phyloP scores from a whole-genome alignment of 768 basidiomycete genomes.

The Mycena indigotica region DNA sequence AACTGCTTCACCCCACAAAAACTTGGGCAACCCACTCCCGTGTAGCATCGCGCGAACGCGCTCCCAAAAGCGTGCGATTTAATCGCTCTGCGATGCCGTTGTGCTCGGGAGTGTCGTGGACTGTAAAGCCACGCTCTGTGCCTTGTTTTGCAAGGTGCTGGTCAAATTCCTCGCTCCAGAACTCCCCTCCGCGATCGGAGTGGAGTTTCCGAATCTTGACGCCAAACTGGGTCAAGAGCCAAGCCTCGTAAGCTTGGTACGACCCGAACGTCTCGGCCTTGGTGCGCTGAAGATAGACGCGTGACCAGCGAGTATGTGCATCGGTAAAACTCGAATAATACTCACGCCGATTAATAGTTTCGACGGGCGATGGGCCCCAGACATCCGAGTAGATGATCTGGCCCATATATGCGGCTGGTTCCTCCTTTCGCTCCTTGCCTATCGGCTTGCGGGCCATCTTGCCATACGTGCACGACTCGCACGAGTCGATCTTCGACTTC shows the following conservation, averaged over 20 bases:
- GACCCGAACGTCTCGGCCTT: constrained; percentile 33
- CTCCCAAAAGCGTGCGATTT: constrained; percentile 30
- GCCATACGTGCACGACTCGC: constrained; percentile 33
- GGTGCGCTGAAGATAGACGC: constrained; percentile 25
- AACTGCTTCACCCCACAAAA: constrained; percentile 4
- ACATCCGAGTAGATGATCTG: constrained; percentile 38
- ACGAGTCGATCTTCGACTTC: constrained; percentile 24
- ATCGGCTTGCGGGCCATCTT: constrained; percentile 32
- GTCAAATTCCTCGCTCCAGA: constrained; percentile 24
- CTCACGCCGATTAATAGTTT: constrained; percentile 20
- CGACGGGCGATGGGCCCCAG: constrained; percentile 37
- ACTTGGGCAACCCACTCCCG: constrained; percentile 6
- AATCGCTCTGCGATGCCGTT: constrained; percentile 33
- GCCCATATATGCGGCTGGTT: constrained; percentile 27
- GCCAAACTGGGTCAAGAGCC: constrained; percentile 28
- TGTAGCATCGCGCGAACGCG: constrained; percentile 31
- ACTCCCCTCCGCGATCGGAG: constrained; percentile 34
- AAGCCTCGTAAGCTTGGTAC: constrained; percentile 31
- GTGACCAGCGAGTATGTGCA: constrained; percentile 30
- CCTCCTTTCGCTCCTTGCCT: constrained; percentile 25
- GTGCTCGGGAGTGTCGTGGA: constrained; percentile 16
- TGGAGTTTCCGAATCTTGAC: constrained; percentile 28
- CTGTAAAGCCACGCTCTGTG: constrained; percentile 22
- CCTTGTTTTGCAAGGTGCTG: constrained; percentile 23
- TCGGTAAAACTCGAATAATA: constrained; percentile 41